phyloP scores from a whole-genome alignment of 139 green algal genomes.

The Chlorella sp. region DNA sequence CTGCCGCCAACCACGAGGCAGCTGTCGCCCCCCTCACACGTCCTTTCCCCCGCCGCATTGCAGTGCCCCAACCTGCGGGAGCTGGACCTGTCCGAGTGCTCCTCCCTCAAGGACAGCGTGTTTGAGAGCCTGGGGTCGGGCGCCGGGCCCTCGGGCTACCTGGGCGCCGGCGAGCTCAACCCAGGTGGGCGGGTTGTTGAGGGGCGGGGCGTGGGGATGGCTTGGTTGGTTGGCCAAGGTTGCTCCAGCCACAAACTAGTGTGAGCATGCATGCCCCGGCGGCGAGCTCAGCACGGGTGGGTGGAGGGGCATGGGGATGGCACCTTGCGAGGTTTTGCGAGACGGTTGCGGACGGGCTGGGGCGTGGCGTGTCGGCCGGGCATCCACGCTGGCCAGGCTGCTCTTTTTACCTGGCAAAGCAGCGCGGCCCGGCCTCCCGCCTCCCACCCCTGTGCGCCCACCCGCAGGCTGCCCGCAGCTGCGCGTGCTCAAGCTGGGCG shows the following conservation, averaged over 20 bases:
- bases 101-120: slow-evolving; percentile 18
- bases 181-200: not conserved
- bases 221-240: not conserved
- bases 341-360: not conserved
- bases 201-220: not conserved
- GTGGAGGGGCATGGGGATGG: no score
- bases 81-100: slow-evolving; percentile 35
- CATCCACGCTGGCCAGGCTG: not conserved
- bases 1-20: no score
- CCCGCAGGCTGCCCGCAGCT: slow-evolving; percentile 20
- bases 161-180: not conserved
- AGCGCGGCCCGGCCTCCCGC: no score
- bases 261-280: no score
- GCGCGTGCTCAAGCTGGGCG: slow-evolving; percentile 48
- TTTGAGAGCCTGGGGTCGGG: slow-evolving; percentile 21
- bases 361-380: no score
- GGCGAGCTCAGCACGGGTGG: no score
- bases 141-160: not conserved
- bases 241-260: no score
- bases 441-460: not conserved
- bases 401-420: not conserved
- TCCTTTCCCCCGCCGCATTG: not conserved
- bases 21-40: not conserved
- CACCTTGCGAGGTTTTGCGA: no score
- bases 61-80: slow-evolving; percentile 30